Evolutionary conservation across 2,329 filamentous ascomycete species (phyloP), one percentile per base, ranked within the genome.

Genomic region (Ilyonectria destructans): DNA sequence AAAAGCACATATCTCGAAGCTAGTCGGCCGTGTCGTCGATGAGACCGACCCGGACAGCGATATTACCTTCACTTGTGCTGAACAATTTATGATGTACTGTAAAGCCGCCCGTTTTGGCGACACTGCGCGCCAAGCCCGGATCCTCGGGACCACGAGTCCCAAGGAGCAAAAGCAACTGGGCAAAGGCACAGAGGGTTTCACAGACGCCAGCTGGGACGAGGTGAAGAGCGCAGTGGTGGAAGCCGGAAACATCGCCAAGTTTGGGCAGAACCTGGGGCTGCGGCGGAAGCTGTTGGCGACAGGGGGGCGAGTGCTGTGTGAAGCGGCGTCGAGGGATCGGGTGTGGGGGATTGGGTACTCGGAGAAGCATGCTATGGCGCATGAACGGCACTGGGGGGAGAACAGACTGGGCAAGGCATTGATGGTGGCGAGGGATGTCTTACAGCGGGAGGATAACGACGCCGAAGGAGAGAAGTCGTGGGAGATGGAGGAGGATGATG

Each of bases 61-160:
- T 55, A 74, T 81, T 60, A 74, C 70, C 4, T 82, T 83, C 71
- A 72, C 65, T 62, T 81, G 78, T 59, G 79, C 79, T 6, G 81
- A 83, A 69, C 81, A 83, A 64, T 83, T 81, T 70, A 83, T 83
- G 80, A 83, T 82, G 82, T 82, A 78, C 70, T 80, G 79, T 77
- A 82, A 83, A 72, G 81, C 81, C 6, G 74, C 73, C 10, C 75
- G 76, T 7, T 83, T 83, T 68, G 55, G 69, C 62, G 80, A 83
- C 70, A 56, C 33, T 17, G 63, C 59, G 4, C 67, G 70, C 2
- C 73, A 76, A 55, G 58, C 61, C 21, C 69, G 40, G 17, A 67
- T 81, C 29, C 72, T 80, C 29, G 72, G 68, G 2, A 77, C 76
- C 1, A n/a, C 52, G 0, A 69, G 69, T 26, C 77, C 78, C 1